Base-by-base conservation (phyloP, 106 monocot species). In the Posidonia australis region DNA sequence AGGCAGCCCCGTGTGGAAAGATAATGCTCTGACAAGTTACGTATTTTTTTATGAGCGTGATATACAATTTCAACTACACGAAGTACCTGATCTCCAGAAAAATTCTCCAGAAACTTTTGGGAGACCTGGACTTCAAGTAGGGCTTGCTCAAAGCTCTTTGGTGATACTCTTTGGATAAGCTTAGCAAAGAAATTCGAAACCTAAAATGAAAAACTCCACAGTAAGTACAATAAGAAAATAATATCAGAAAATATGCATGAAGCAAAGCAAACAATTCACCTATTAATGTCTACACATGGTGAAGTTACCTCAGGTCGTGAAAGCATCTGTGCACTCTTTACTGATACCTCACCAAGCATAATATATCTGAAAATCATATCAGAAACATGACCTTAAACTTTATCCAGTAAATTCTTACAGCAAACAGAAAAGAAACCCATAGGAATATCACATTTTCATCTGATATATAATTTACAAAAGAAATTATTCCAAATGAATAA, bases 121-220 rank as follows among this genome's bases (percentile, higher is more conserved):
- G 90, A 66, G 52, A 96, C 90, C 59, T 61, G 66, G 19, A 96
- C 96, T 77, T 96, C 90, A 44, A 55, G 90, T 45, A 83, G 72
- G 67, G 96, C 96, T 77, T 96, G 96, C 0, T 24, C 49, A 58
- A 84, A 90, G 67, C 90, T 90, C 75, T 96, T 96, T 24, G 90
- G 96, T 17, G 87, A 90, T 58, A 96, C 96, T 77, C 90, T 84
- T 72, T 96, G 96, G 32, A 96, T 87, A 75, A 96, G 84, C 54
- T 78, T 96, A 67, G 87, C 55, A 70, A 96, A 96, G 78, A 87
- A 96, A 69, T 90, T 64, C 61, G 67, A 76, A 30, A 96, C 77
- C 94, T 96, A 72, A 36, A 45, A 63, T 44, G 24, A 17, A 7
- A 7, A 46, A 53, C 9, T 13, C 58, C 10, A 49, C 9, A 23